A percentile compares a stretch with the other conserved stretches of the same genome.
These are phyloP conservation scores for Volutella citrinella DNA, from an alignment of 2,329 filamentous ascomycete genomes.

Conservation along the genomic window DNA sequence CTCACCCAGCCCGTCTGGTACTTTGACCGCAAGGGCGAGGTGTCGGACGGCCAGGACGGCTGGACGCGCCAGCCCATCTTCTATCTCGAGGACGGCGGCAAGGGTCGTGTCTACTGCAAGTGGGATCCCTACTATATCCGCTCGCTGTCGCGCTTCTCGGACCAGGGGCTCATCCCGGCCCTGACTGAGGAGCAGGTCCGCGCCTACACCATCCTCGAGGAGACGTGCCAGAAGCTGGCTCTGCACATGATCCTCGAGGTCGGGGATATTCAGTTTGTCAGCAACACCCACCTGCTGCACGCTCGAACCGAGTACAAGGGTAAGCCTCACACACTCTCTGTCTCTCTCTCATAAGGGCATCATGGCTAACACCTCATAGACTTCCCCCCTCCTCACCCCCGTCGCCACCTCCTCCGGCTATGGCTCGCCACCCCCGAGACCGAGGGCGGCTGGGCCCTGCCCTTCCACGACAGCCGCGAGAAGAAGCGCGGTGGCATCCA, in stretches of 20 bases:
- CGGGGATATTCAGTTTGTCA: slow-evolving; percentile 83
- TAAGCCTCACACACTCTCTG: slow-evolving; percentile 5
- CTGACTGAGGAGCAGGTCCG: slow-evolving; percentile 66
- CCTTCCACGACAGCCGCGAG: slow-evolving; percentile 76
- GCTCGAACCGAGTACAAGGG: slow-evolving; percentile 73
- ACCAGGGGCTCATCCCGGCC: slow-evolving; percentile 68
- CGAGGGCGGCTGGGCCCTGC: slow-evolving; percentile 83
- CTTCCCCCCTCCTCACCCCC: slow-evolving; percentile 61
- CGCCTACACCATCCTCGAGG: slow-evolving; percentile 62
- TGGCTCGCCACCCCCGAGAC: slow-evolving; percentile 80
- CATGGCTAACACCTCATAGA: slow-evolving; percentile 28
- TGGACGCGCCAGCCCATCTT: slow-evolving; percentile 72
- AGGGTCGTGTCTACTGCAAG: slow-evolving; percentile 59
- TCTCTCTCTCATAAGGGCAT: rapidly evolving
- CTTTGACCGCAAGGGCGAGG: slow-evolving; percentile 88
- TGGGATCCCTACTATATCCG: slow-evolving; percentile 89
- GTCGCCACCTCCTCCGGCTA: slow-evolving; percentile 76
- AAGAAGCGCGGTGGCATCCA: slow-evolving; percentile 89
- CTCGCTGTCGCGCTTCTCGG: slow-evolving; percentile 71
- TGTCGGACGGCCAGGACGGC: slow-evolving; percentile 68
- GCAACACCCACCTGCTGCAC: slow-evolving; percentile 78
- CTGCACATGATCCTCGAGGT: slow-evolving; percentile 86
- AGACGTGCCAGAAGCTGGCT: slow-evolving; percentile 67
- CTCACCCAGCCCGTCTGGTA: slow-evolving; percentile 82
- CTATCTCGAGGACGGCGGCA: slow-evolving; percentile 68